Evolutionary conservation across 2,329 filamentous ascomycete genomes (phyloP).

Genomic region (Microsporum canis): DNA sequence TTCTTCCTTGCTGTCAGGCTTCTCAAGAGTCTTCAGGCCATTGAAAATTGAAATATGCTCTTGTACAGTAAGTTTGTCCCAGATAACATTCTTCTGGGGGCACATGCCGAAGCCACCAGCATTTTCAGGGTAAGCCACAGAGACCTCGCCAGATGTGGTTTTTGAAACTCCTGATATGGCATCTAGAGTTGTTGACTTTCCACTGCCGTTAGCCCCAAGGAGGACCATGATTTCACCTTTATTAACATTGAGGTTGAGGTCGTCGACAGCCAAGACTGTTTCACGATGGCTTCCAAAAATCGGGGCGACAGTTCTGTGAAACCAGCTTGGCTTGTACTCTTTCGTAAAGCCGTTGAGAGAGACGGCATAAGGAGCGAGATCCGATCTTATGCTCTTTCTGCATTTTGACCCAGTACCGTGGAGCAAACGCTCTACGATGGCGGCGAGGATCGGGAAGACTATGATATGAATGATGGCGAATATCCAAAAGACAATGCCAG

Average conservation of each 20-base stretch:
- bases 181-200: constrained; percentile 82
- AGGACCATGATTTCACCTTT: constrained; percentile 77
- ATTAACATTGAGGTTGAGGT: constrained; percentile 57
- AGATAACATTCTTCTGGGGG: constrained; percentile 88
- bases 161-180: constrained; percentile 73
- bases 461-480: constrained; percentile 69
- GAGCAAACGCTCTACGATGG: constrained; percentile 58
- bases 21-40: constrained; percentile 56
- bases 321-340: constrained; percentile 56
- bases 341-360: constrained; percentile 65
- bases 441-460: constrained; percentile 63
- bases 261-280: constrained; percentile 66
- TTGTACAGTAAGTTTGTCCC: constrained; percentile 75
- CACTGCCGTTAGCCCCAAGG: constrained; percentile 78
- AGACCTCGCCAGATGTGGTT: constrained; percentile 63
- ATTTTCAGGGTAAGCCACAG: constrained; percentile 65
- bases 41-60: constrained; percentile 83
- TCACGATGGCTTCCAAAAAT: constrained; percentile 44
- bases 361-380: constrained; percentile 44
- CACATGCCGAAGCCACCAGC: constrained; percentile 74
- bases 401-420: constrained; percentile 58
- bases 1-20: constrained; percentile 46
- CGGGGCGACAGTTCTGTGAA: constrained; percentile 33
- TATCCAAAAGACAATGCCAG: constrained; percentile 66
- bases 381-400: constrained; percentile 15